Base-by-base conservation (phyloP, 164 flowering plant species). In the Chloranthus sessilifolius region DNA sequence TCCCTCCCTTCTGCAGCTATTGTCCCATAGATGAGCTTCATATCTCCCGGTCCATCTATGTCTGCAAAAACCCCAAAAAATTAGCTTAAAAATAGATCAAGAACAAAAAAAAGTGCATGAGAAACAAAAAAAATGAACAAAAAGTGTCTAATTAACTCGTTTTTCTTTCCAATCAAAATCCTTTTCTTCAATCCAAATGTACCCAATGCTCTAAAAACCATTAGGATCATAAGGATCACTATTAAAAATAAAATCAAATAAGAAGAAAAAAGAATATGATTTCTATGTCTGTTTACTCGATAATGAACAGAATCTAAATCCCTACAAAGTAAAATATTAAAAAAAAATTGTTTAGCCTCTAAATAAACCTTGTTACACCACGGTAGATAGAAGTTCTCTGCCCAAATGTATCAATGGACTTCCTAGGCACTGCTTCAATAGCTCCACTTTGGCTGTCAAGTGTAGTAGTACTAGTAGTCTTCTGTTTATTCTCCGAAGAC, bases 41-140 rank as follows among this genome's bases (percentile, higher is more conserved):
- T 85, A 90, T 74, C 95, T 79, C 4, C 96, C 96, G 1, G 98
- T 90, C 97, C 98, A 90, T 62, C 98, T 80, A 64, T 91, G 98
- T 61, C 96, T 91, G 71, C 50, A 35, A 45, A 38, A 44, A 22
- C n/a, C n/a, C 42, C 41, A 45, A 21, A 31, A 1, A 41, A n/a
- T 15, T 17, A 46, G 5, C 2, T 36, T n/a, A 41, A 8, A 23
- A 9, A 30, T 14, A 14, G 19, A 24, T 4, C 3, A 26, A 47
- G 22, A 25, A 5, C 19, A 43, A 24, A 34, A 12, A 15, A 15
- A 10, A 28, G 17, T 9, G 22, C 7, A 8, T n/a, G 1, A 29
- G 17, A 34, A 33, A 33, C 4, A 23, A 42, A 38, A 29, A 47
- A 10, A 36, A 21, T 14, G 17, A 25, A 23, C 8, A 54, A 1